These are phyloP conservation scores for Epichloe amarillans DNA, from an alignment of 2,329 filamentous ascomycete species.

Conservation along the genomic window DNA sequence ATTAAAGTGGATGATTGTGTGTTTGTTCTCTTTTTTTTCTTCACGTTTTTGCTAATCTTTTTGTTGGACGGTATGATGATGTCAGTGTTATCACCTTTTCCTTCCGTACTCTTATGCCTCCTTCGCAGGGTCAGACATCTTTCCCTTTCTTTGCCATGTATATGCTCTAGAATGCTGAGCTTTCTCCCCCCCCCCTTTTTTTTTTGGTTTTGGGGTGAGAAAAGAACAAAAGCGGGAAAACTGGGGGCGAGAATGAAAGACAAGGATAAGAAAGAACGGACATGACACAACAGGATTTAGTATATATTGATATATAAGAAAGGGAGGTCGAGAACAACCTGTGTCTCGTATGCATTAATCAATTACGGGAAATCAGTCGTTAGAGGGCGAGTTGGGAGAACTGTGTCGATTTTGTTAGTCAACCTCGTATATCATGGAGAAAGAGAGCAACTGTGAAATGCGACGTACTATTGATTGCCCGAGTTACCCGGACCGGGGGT, in stretches of 20 bases:
- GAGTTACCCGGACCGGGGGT: conserved; percentile 30
- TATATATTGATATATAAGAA: conserved; percentile 12
- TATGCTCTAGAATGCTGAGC: conserved; percentile 2
- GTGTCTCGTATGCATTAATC: conserved; percentile 22
- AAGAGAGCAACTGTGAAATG: background rate
- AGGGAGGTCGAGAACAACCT: conserved; percentile 13
- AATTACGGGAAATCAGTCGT: conserved; percentile 22
- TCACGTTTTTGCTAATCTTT: too few relatives aligned
- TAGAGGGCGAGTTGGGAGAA: conserved; percentile 31
- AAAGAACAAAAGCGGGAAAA: background rate
- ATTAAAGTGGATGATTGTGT: too few relatives aligned
- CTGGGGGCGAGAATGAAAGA: background rate
- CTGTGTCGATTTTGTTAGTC: conserved; percentile 9
- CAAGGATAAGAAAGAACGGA: background rate
- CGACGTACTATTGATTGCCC: conserved; percentile 29
- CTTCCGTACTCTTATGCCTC: background rate
- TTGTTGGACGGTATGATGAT: too few relatives aligned
- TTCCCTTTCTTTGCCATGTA: background rate
- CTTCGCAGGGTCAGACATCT: background rate
- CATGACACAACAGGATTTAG: background rate
- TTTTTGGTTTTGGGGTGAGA: background rate
- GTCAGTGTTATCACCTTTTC: too few relatives aligned
- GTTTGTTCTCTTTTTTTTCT: too few relatives aligned
- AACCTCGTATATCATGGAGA: background rate
- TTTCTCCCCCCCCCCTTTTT: background rate